Conservation (phyloP, 345 rosid species). For the Chamaenerion angustifolium region DNA sequence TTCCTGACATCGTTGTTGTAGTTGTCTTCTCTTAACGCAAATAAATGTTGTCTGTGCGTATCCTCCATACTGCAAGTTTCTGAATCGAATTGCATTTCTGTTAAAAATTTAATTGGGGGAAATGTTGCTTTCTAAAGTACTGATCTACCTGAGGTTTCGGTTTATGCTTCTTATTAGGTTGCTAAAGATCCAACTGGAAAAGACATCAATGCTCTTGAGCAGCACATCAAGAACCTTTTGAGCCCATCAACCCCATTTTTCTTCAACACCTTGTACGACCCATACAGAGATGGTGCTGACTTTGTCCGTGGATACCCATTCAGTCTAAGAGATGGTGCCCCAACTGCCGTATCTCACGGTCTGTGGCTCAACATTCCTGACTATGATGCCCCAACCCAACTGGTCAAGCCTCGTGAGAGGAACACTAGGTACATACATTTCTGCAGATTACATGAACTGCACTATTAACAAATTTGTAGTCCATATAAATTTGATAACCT, state of each 20-base stretch:
- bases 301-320: constrained; percentile 97
- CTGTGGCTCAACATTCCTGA: constrained; percentile 98
- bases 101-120: too few relatives aligned
- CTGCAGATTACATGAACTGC: too few relatives aligned
- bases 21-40: too few relatives aligned
- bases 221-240: constrained; percentile 82
- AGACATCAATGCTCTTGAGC: constrained; percentile 74
- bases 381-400: constrained; percentile 96
- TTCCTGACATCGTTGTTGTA: too few relatives aligned
- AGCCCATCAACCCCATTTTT: constrained; percentile 75
- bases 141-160: neutral
- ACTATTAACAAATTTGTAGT: neutral
- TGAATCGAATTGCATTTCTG: too few relatives aligned
- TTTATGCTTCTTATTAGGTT: constrained; percentile 31
- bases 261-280: constrained; percentile 94
- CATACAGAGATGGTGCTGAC: constrained; percentile 76
- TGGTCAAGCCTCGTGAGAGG: constrained; percentile 85
- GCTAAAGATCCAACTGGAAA: constrained; percentile 83
- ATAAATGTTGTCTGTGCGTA: neutral
- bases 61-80: too few relatives aligned
- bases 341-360: constrained; percentile 91
- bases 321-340: constrained; percentile 85
- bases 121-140: neutral
- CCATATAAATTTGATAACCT: neutral
- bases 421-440: constrained; percentile 48